Percentiles rank a stretch among this genome's conserved stretches.
These are phyloP conservation scores for Rhizodiscina lignyota DNA, from an alignment of 495 filamentous ascomycete species.

Conservation along the genomic window DNA sequence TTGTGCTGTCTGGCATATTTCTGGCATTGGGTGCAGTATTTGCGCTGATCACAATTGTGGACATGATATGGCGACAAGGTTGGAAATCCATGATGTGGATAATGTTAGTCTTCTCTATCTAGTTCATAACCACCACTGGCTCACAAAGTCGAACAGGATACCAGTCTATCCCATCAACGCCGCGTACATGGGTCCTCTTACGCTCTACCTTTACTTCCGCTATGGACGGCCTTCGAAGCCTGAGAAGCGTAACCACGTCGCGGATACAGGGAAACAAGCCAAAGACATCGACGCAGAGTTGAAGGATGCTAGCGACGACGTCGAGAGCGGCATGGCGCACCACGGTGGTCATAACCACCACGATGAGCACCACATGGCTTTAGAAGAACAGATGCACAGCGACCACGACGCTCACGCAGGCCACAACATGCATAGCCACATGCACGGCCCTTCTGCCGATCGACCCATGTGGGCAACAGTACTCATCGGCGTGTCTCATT, in stretches of 20 bases:
- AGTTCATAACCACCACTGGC: background rate
- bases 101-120: constrained; percentile 6
- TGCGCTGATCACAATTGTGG: background rate
- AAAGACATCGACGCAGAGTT: no score
- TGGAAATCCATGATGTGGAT: constrained; percentile 15
- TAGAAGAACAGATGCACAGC: background rate
- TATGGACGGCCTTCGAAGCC: background rate
- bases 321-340: background rate
- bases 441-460: constrained; percentile 4
- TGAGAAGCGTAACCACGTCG: background rate
- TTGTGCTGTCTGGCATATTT: background rate
- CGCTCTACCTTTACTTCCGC: background rate
- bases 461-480: constrained; percentile 15
- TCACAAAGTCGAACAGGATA: background rate
- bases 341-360: background rate
- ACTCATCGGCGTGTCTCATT: constrained; percentile 15
- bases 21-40: background rate
- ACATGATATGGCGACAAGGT: constrained; percentile 7
- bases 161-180: background rate
- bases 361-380: background rate
- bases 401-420: constrained; percentile 1
- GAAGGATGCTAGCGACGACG: background rate
- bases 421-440: constrained; percentile 3
- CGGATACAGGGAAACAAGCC: background rate
- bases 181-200: background rate